Percentiles rank a stretch among this genome's conserved stretches.
These are phyloP conservation scores for Aegilops longissima DNA, from an alignment of 176 grass and related monocot genomes.

Conservation along the genomic window DNA sequence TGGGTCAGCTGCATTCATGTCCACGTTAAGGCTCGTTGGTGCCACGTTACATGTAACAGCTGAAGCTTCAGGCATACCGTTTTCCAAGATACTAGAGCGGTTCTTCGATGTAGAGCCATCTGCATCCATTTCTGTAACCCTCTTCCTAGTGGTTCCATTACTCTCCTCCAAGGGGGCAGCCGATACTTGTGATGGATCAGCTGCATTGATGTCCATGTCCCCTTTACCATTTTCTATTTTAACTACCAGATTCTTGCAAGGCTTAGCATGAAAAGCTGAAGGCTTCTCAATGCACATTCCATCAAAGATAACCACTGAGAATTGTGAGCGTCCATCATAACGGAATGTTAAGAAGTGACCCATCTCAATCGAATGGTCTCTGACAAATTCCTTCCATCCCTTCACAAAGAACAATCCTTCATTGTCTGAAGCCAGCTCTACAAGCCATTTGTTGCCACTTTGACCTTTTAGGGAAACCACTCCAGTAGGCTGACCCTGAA, in stretches of 20 bases:
- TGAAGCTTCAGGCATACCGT: neutral
- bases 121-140: neutral
- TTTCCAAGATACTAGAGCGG: conserved; percentile 8
- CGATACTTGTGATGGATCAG: neutral
- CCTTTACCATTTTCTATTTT: conserved; percentile 27
- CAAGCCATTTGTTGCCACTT: conserved; percentile 59
- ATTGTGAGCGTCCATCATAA: conserved; percentile 45
- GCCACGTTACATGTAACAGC: neutral
- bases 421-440: conserved; percentile 38
- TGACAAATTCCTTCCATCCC: conserved; percentile 77
- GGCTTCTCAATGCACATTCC: conserved; percentile 47
- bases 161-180: neutral
- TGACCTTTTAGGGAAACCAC: conserved; percentile 52
- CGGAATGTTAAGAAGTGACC: conserved; percentile 70
- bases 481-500: conserved; percentile 47
- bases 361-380: conserved; percentile 48
- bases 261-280: conserved; percentile 33
- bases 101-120: conserved; percentile 19
- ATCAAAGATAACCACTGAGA: conserved; percentile 68
- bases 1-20: neutral
- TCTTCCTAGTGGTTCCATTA: conserved; percentile 25
- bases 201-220: neutral
- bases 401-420: conserved; percentile 37
- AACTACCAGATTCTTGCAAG: neutral
- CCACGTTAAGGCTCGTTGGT: neutral